These are phyloP conservation scores for Xylaria flabelliformis DNA, from an alignment of 495 filamentous ascomycete species.

Conservation along the genomic window DNA sequence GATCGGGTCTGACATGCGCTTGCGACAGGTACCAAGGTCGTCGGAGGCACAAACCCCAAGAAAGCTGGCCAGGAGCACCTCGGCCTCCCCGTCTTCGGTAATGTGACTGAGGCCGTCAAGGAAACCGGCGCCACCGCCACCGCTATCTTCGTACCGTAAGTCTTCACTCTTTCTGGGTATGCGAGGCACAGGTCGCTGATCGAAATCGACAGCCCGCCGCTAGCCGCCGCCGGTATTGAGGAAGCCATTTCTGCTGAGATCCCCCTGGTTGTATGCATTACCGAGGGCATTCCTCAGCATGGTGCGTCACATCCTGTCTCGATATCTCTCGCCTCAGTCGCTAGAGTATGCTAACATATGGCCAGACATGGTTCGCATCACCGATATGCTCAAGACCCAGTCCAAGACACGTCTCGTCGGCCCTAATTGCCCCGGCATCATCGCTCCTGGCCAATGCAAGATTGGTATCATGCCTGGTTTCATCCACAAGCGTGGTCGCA, in stretches of 20 bases:
- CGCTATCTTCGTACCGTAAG: conserved; percentile 97
- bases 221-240: conserved; percentile 94
- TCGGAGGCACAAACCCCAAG: conserved; percentile 98
- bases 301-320: conserved; percentile 57
- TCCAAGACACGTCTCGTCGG: conserved; percentile 95
- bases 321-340: background rate
- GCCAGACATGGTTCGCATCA: conserved; percentile 98
- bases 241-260: conserved; percentile 94
- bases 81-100: conserved; percentile 90
- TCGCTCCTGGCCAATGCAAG: conserved; percentile 97
- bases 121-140: conserved; percentile 88
- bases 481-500: conserved; percentile 98
- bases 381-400: conserved; percentile 96
- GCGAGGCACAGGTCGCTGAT: background rate
- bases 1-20: conserved; percentile 46
- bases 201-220: conserved; percentile 67
- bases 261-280: conserved; percentile 94
- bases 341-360: conserved; percentile 27
- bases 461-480: conserved; percentile 99
- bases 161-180: background rate
- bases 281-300: conserved; percentile 97
- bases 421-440: conserved; percentile 98
- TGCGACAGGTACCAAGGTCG: conserved; percentile 85
- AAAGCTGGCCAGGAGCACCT: conserved; percentile 93
- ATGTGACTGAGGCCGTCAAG: conserved; percentile 87